Evolutionary conservation across 495 filamentous ascomycete genomes (phyloP).

Genomic region (Pseudomonodictys pantanalensis): DNA sequence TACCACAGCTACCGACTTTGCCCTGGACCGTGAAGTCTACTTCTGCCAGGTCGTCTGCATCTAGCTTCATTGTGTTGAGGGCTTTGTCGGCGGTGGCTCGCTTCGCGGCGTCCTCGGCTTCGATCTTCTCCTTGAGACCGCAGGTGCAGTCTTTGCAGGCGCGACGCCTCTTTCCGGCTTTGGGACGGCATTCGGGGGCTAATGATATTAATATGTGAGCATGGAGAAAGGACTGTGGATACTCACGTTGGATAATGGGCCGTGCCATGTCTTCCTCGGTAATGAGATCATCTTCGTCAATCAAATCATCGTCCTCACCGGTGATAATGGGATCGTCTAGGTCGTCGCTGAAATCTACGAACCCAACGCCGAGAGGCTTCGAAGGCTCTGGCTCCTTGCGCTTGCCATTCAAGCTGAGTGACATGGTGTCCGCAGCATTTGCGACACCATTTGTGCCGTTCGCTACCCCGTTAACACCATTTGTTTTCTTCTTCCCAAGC

Average conservation of each 20-base stretch:
- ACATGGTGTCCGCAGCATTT: slow-evolving; percentile 33
- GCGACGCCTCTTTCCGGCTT: slow-evolving; percentile 77
- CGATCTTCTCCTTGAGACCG: slow-evolving; percentile 73
- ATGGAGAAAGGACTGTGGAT: background rate
- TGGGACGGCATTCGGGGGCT: slow-evolving; percentile 82
- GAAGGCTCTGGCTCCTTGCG: slow-evolving; percentile 45
- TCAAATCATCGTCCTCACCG: slow-evolving; percentile 68
- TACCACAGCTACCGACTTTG: slow-evolving; percentile 90
- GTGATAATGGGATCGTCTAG: slow-evolving; percentile 51
- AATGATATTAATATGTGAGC: slow-evolving; percentile 7
- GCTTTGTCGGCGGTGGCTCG: slow-evolving; percentile 59
- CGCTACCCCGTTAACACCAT: slow-evolving; percentile 23
- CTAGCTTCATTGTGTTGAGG: slow-evolving; percentile 68
- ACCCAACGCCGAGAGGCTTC: slow-evolving; percentile 63
- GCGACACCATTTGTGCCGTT: slow-evolving; percentile 14
- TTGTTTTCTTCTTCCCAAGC: slow-evolving; percentile 65
- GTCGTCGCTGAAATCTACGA: slow-evolving; percentile 68
- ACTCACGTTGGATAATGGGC: slow-evolving; percentile 74
- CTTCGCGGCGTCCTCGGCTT: slow-evolving; percentile 74
- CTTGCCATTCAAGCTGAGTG: slow-evolving; percentile 43
- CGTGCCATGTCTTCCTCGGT: slow-evolving; percentile 74
- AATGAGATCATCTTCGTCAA: slow-evolving; percentile 85
- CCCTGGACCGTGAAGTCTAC: slow-evolving; percentile 95
- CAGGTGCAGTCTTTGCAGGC: slow-evolving; percentile 99
- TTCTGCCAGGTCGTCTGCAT: slow-evolving; percentile 73